phyloP scores from a whole-genome alignment of 2,329 filamentous ascomycete species.

The Hypoxylon sp. region DNA sequence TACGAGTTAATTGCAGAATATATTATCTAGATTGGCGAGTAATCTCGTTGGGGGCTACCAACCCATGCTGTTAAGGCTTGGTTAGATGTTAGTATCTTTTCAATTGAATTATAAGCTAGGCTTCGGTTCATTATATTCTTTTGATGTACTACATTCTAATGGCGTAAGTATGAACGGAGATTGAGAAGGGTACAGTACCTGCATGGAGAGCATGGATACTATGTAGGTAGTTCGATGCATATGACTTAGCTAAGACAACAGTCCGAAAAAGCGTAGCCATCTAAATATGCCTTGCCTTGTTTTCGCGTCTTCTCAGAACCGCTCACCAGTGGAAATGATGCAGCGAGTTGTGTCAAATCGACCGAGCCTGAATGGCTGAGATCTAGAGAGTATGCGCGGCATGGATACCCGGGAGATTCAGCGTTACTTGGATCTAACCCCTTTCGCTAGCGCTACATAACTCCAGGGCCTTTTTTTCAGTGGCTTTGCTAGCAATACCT shows the following conservation, averaged over 20 bases:
- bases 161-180: constrained; percentile 15
- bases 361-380: constrained; percentile 19
- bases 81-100: constrained; percentile 13
- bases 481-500: not conserved
- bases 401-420: constrained; percentile 30
- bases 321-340: constrained; percentile 1
- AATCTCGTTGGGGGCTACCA: constrained; percentile 17
- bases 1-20: constrained; percentile 32
- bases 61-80: constrained; percentile 11
- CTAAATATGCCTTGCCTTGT: constrained; percentile 14
- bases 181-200: too few relatives aligned
- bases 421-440: constrained; percentile 25
- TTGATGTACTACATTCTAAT: constrained; percentile 17
- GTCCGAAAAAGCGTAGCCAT: too few relatives aligned
- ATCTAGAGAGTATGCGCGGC: constrained; percentile 14
- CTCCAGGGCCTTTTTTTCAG: constrained; percentile 15
- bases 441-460: constrained; percentile 13
- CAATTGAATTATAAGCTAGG: constrained; percentile 12
- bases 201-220: constrained; percentile 15
- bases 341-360: constrained; percentile 11
- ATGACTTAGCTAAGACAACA: constrained; percentile 11
- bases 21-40: constrained; percentile 35
- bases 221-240: constrained; percentile 6
- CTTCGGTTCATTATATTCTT: constrained; percentile 3
- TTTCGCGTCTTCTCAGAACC: constrained; percentile 8